Conservation (phyloP, 129 eudicot species). For the Lactuca saligna region DNA sequence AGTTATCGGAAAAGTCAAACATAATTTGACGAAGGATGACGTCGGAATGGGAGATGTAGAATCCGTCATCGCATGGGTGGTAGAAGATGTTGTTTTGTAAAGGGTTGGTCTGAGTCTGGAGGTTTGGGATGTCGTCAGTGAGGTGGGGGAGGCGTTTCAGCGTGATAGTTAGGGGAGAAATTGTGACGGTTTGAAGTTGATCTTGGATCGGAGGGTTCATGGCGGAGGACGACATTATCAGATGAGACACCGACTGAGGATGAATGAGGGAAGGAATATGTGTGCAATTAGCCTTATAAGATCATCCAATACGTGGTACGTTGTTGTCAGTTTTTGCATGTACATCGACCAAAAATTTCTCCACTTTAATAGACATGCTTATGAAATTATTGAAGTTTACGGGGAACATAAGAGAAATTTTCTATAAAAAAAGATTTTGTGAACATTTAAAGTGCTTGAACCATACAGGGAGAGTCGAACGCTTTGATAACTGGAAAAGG, state of each 20-base stretch:
- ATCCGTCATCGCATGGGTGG: conserved; percentile 45
- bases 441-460: too few species aligned
- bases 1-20: conserved; percentile 44
- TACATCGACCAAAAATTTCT: background rate
- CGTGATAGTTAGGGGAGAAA: conserved; percentile 32
- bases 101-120: conserved; percentile 46
- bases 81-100: conserved; percentile 45
- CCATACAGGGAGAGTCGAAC: too few species aligned
- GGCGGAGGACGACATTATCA: background rate
- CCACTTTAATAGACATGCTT: background rate
- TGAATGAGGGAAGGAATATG: background rate
- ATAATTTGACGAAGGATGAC: conserved; percentile 56
- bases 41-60: conserved; percentile 60
- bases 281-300: background rate
- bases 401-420: too few species aligned
- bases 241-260: background rate
- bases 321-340: too few species aligned
- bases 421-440: background rate
- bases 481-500: background rate
- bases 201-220: conserved; percentile 6
- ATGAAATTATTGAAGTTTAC: too few species aligned
- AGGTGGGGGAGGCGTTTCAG: conserved; percentile 44
- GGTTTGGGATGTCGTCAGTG: conserved; percentile 38
- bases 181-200: conserved; percentile 28
- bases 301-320: background rate